Evolutionary conservation across 768 basidiomycete species (phyloP).

Genomic region (Trametes coccinea): DNA sequence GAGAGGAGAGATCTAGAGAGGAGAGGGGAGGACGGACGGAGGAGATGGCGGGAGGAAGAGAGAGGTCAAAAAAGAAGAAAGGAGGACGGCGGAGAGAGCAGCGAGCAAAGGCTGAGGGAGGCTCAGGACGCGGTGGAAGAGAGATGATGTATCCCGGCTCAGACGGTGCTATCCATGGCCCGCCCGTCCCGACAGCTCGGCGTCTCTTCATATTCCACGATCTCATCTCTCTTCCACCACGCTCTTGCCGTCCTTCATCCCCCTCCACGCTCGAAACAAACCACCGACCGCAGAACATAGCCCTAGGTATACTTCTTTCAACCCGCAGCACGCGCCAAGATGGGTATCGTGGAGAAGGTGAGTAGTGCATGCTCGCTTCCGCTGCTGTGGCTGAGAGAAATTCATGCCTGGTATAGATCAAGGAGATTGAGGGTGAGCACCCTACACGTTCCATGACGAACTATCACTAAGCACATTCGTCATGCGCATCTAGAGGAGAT

Average conservation of each 20-base stretch:
- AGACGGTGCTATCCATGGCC: slow-evolving; percentile 2
- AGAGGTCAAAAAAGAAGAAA: too few relatives aligned
- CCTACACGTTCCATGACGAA: background rate
- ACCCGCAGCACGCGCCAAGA: background rate
- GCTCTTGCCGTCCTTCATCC: too few relatives aligned
- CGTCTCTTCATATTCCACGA: background rate
- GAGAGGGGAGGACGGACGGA: background rate
- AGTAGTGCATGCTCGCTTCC: background rate
- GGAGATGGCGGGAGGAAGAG: background rate
- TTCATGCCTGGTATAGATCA: slow-evolving; percentile 58
- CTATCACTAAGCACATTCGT: background rate
- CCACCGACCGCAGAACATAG: background rate
- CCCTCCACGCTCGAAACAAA: too few relatives aligned
- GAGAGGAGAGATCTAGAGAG: slow-evolving; percentile 2
- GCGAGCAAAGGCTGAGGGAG: too few relatives aligned
- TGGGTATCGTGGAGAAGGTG: slow-evolving; percentile 20
- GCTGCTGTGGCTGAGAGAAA: slow-evolving; percentile 4
- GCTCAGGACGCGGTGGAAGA: too few relatives aligned
- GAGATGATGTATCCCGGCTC: background rate
- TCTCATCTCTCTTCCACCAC: background rate
- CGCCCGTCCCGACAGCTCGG: background rate
- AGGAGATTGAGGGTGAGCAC: slow-evolving; percentile 88
- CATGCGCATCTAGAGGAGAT: slow-evolving; percentile 74
- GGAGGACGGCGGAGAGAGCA: too few relatives aligned
- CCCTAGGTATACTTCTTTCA: background rate